Evolutionary conservation across 2,329 filamentous ascomycete species (phyloP).

Genomic region (Colletotrichum sp.): DNA sequence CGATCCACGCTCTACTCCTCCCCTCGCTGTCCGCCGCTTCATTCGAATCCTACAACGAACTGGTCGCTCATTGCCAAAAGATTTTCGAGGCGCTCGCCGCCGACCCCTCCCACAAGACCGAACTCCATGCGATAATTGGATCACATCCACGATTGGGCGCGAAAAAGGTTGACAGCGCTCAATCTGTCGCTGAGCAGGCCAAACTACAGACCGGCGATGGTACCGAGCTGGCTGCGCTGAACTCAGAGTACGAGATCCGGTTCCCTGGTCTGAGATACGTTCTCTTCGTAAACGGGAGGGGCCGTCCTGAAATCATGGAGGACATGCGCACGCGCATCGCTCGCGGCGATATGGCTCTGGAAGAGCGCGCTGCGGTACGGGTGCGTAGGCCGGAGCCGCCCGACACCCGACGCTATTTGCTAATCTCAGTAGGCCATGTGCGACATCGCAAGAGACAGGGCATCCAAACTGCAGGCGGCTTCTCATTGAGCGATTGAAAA

Average conservation of each 20-base stretch:
- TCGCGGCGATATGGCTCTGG: conserved; percentile 65
- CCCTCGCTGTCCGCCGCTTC: conserved; percentile 62
- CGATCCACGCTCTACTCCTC: conserved; percentile 74
- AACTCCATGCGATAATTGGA: conserved; percentile 74
- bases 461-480: conserved; percentile 58
- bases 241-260: conserved; percentile 76
- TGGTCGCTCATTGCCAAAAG: conserved; percentile 70
- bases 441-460: conserved; percentile 84
- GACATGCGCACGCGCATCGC: conserved; percentile 80
- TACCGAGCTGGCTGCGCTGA: conserved; percentile 69
- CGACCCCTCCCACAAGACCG: conserved; percentile 48
- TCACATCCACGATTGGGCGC: conserved; percentile 85
- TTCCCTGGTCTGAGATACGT: conserved; percentile 89
- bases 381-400: conserved; percentile 46
- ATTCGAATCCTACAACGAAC: conserved; percentile 70
- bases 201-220: conserved; percentile 63
- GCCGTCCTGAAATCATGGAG: conserved; percentile 75
- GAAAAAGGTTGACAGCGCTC: conserved; percentile 79
- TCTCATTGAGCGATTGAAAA: background rate
- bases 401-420: background rate
- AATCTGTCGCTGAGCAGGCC: conserved; percentile 83
- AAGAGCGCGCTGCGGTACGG: conserved; percentile 76
- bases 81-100: conserved; percentile 66
- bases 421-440: conserved; percentile 74
- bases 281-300: conserved; percentile 87